Evolutionary conservation across 306 rosid species (phyloP).

Genomic region (Quercus berberidifolia): DNA sequence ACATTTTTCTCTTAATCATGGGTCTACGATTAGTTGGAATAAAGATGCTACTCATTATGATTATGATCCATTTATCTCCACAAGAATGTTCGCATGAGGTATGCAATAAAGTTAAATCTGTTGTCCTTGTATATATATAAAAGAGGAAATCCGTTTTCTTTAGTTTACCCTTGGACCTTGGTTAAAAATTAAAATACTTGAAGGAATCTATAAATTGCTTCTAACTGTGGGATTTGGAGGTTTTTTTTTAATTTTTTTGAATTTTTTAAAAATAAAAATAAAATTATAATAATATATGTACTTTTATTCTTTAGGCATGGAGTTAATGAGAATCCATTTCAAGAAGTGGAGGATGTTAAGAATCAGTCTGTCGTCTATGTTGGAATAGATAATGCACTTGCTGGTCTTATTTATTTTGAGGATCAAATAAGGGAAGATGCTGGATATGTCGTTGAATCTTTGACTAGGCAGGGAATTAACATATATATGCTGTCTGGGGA

Average conservation of each 20-base stretch:
- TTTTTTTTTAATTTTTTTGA: neutral
- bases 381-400: slow-evolving; percentile 67
- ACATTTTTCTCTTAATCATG: no score
- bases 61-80: neutral
- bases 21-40: neutral
- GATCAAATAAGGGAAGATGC: slow-evolving; percentile 94
- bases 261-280: neutral
- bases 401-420: slow-evolving; percentile 77
- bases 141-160: neutral
- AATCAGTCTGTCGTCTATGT: slow-evolving; percentile 80
- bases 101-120: neutral
- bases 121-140: neutral
- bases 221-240: neutral
- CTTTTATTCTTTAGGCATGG: slow-evolving; percentile 61
- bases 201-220: neutral
- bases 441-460: slow-evolving; percentile 50
- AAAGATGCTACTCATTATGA: neutral
- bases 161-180: neutral
- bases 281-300: slow-evolving; percentile 1
- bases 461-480: slow-evolving; percentile 65
- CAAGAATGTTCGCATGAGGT: neutral
- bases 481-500: slow-evolving; percentile 94
- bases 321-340: slow-evolving; percentile 38
- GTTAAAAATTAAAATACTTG: neutral
- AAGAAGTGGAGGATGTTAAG: slow-evolving; percentile 45